Base-by-base conservation (phyloP, 202 grass and related monocot species). In the Hordeum pubiflorum region DNA sequence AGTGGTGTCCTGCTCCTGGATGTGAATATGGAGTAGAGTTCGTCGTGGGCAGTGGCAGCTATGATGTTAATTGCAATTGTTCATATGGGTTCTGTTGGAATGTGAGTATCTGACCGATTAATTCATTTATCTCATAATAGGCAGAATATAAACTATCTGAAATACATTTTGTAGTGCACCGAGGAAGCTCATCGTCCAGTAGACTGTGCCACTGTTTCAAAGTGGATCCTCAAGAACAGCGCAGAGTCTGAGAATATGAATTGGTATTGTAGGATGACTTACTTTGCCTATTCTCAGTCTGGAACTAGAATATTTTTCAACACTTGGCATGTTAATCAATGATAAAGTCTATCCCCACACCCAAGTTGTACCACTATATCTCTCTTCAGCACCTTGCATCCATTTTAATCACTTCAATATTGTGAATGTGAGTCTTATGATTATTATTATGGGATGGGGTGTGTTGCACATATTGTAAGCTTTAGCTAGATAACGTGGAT, bases 201-300 rank as follows among this genome's bases (percentile, higher is more conserved):
- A 52, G 92, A 99, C 56, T 99, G 96, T 83, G 88, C 78, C 37
- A 99, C 96, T 71, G 96, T 99, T 82, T 88, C 96, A 79, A 99
- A 93, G 80, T 99, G 96, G 96, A 96, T 99, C 56, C 83, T 96
- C 63, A 99, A 99, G 87, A 99, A 99, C 80, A 93, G 92, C 36
- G 90, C 96, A 0, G 96, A 99, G 76, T 99, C 96, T 10, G 96
- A 99, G 71, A 99, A 99, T 85, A 99, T 99, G 96, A 99, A 99
- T 76, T 99, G 96, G 96, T 96, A 91, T 69, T 63, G 60, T 69
- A 82, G 32, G 37, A 2, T 71, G 50, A 65, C 29, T 15, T 12
- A 27, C 65, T 69, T 48, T 75, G 21, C 15, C 74, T 72, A 38
- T 72, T 78, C 34, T 40, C 6, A 10, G 41, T 38, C 24, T 24